These are phyloP conservation scores for Phytopythium helicoides DNA, from an alignment of 352 stramenopile species.

Conservation along the genomic window DNA sequence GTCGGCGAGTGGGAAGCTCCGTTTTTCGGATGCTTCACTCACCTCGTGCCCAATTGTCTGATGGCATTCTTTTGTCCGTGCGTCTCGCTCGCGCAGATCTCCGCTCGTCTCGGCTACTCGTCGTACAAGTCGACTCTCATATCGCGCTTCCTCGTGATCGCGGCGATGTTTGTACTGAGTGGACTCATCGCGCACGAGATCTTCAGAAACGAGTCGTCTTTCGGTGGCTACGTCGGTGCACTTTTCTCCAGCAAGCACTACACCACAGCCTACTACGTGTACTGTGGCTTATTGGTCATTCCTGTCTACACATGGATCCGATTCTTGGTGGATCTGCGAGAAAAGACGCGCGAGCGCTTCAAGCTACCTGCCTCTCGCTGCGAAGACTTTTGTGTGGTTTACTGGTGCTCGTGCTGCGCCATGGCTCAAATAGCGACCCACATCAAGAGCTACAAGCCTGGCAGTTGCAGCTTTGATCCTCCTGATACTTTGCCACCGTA, in stretches of 20 bases:
- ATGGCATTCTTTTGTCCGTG: conserved; percentile 46
- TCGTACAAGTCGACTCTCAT: conserved; percentile 25
- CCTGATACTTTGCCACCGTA: too few species aligned
- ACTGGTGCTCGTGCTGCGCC: too few species aligned
- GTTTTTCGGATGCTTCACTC: conserved; percentile 38
- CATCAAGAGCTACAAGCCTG: too few species aligned
- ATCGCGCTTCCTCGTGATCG: conserved; percentile 18
- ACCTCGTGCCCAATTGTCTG: conserved; percentile 43
- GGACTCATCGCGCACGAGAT: conserved; percentile 13
- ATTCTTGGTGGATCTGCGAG: too few species aligned
- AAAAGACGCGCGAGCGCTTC: too few species aligned
- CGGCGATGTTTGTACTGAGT: conserved; percentile 17
- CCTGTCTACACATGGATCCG: too few species aligned
- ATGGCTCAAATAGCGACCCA: too few species aligned
- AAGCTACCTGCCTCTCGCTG: too few species aligned
- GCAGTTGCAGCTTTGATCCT: too few species aligned
- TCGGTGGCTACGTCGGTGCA: conserved; percentile 12
- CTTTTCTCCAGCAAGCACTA: not conserved
- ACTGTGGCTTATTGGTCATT: too few species aligned
- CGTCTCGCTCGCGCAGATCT: conserved; percentile 50
- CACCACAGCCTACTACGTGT: conserved; percentile 10
- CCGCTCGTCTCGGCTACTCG: conserved; percentile 28
- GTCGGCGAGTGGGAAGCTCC: conserved; percentile 33
- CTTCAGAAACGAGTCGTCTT: not conserved
- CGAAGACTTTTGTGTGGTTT: too few species aligned